Percentiles rank a stretch among this genome's conserved stretches.
These are phyloP conservation scores for Pythium brachiatum DNA, from an alignment of 352 stramenopile genomes.

Conservation along the genomic window DNA sequence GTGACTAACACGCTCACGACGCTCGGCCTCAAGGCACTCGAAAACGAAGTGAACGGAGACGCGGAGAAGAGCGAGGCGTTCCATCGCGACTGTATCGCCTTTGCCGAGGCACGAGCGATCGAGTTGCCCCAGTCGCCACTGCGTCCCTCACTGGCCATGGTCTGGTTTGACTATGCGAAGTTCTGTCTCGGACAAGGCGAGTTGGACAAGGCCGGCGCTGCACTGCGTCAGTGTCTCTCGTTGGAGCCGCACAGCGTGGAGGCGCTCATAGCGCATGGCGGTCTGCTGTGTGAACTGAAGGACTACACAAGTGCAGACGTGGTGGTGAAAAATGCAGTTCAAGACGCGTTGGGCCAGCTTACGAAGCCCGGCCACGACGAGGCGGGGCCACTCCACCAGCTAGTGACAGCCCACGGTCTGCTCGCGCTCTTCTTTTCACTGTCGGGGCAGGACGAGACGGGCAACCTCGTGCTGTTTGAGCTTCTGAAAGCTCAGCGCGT, in stretches of 20 bases:
- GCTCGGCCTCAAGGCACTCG: conserved; percentile 50
- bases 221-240: conserved; percentile 56
- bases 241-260: conserved; percentile 39
- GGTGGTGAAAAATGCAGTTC: conserved; percentile 45
- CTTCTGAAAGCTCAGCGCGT: conserved; percentile 50
- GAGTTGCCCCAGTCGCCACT: conserved; percentile 6
- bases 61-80: conserved; percentile 59
- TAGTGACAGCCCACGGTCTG: conserved; percentile 53
- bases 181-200: conserved; percentile 51
- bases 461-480: conserved; percentile 67
- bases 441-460: conserved; percentile 42
- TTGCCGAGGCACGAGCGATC: conserved; percentile 38
- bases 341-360: conserved; percentile 6
- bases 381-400: background rate
- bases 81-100: conserved; percentile 64
- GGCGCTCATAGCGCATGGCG: conserved; percentile 47
- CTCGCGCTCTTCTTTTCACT: conserved; percentile 59
- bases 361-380: background rate
- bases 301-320: conserved; percentile 45
- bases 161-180: conserved; percentile 66
- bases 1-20: conserved; percentile 31
- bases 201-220: conserved; percentile 52
- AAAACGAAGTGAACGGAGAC: conserved; percentile 72
- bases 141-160: conserved; percentile 23
- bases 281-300: conserved; percentile 55